Conservation (phyloP, 2,329 filamentous ascomycete species). For the Epichloe sp. region DNA sequence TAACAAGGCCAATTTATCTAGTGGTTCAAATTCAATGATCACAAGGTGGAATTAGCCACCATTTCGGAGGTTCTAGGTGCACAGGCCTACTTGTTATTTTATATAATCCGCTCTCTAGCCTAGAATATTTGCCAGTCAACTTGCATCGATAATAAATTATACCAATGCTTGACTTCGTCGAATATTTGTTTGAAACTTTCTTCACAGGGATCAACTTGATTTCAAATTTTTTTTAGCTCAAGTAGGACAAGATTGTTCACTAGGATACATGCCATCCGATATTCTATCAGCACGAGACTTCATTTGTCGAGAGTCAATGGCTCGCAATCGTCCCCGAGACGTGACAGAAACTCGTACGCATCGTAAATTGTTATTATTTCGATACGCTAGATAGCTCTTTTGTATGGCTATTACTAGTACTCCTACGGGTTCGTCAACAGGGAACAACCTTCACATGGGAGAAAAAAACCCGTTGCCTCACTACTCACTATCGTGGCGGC, state of each 20-base stretch:
- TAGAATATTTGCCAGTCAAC: background rate
- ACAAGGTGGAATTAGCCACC: slow-evolving; percentile 72
- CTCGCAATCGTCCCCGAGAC: background rate
- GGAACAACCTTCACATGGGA: too few relatives aligned
- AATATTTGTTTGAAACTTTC: background rate
- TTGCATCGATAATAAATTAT: background rate
- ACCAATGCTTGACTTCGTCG: background rate
- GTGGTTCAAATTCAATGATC: slow-evolving; percentile 96
- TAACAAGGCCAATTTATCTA: slow-evolving; percentile 20
- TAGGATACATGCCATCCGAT: background rate
- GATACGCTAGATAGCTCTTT: too few relatives aligned
- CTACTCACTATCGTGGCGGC: too few relatives aligned
- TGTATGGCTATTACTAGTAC: too few relatives aligned
- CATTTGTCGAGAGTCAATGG: background rate
- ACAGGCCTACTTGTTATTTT: slow-evolving; percentile 85
- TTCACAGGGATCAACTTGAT: background rate
- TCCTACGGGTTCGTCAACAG: too few relatives aligned
- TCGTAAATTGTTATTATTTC: background rate
- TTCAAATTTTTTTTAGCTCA: background rate
- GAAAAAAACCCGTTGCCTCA: too few relatives aligned
- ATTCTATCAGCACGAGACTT: background rate
- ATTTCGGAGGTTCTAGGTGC: slow-evolving; percentile 76
- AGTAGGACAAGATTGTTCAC: background rate
- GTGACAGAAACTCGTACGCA: background rate
- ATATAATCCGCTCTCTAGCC: slow-evolving; percentile 52